These are phyloP conservation scores for Clavispora fructus DNA, from an alignment of 805 yeast species.

Conservation along the genomic window DNA sequence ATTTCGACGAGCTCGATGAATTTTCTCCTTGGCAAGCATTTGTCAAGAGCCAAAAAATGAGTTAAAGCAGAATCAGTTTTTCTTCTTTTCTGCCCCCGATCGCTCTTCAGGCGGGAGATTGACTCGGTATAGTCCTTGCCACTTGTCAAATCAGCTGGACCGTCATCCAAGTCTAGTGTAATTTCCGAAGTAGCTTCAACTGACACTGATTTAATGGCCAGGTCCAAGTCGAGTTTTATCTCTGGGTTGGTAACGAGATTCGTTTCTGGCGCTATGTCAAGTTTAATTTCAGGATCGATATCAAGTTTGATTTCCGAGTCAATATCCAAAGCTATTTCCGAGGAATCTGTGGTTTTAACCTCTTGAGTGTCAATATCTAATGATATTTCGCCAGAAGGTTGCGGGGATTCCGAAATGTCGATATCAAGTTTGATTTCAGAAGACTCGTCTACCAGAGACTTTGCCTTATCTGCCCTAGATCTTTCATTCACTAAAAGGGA, in stretches of 20 bases:
- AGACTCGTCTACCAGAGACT: neutral
- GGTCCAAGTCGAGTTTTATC: neutral
- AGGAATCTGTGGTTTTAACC: neutral
- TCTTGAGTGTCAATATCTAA: neutral
- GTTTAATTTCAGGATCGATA: neutral
- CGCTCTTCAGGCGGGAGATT: neutral
- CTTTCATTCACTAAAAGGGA: too few relatives aligned
- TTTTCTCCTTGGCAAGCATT: conserved; percentile 63
- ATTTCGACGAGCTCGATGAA: conserved; percentile 52
- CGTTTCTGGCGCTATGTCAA: neutral
- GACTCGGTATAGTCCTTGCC: neutral
- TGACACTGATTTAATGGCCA: neutral
- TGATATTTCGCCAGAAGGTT: neutral
- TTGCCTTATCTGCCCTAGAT: neutral
- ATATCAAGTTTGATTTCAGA: conserved; percentile 1
- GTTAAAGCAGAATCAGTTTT: conserved; percentile 21
- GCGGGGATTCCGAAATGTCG: conserved; percentile 3
- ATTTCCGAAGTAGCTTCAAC: conserved; percentile 22
- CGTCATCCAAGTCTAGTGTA: conserved; percentile 22
- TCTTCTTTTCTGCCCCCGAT: conserved; percentile 1
- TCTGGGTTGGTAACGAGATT: neutral
- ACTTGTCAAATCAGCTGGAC: too few relatives aligned
- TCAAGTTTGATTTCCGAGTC: neutral
- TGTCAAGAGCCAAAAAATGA: conserved; percentile 74
- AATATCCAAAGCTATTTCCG: neutral